These are phyloP conservation scores for Cafeteria roenbergensis DNA, from an alignment of 108 stramenopile species.

Conservation along the genomic window DNA sequence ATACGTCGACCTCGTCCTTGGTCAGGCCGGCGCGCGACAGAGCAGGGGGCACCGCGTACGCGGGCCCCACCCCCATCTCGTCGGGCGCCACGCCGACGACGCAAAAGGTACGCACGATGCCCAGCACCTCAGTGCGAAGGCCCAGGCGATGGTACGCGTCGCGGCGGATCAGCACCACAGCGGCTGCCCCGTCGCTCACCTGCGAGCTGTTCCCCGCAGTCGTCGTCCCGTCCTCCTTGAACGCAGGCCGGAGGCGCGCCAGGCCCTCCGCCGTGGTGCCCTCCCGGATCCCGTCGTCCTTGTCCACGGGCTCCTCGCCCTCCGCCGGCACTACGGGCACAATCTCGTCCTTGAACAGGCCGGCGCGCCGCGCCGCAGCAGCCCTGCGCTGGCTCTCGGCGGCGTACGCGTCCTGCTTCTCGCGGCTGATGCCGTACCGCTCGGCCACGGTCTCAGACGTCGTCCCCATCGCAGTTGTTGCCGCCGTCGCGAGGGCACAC, in stretches of 20 bases:
- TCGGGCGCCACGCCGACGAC: conserved; percentile 73
- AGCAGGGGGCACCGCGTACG: conserved; percentile 74
- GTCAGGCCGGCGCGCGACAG: conserved; percentile 42
- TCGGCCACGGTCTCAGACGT: conserved; percentile 80
- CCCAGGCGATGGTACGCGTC: conserved; percentile 50
- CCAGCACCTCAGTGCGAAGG: conserved; percentile 63
- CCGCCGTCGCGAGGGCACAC: conserved; percentile 83
- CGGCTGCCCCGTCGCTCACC: conserved; percentile 88
- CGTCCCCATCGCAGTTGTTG: conserved; percentile 87
- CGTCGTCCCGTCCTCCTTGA: conserved; percentile 62
- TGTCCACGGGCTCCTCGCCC: conserved; percentile 11
- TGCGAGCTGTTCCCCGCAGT: conserved; percentile 82
- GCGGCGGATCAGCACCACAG: conserved; percentile 70
- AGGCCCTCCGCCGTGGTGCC: conserved; percentile 59
- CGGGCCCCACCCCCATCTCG: conserved; percentile 77
- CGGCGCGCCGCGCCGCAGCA: conserved; percentile 49
- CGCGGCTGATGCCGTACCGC: conserved; percentile 44
- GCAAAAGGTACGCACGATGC: conserved; percentile 36
- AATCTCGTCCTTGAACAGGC: conserved; percentile 72
- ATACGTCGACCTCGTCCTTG: conserved; percentile 67
- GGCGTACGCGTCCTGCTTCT: conserved; percentile 67
- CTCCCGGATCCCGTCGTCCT: conserved; percentile 80
- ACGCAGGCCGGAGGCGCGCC: conserved; percentile 62
- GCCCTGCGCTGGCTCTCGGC: conserved; percentile 70
- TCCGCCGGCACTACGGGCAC: conserved; percentile 49